phyloP scores from a whole-genome alignment of 371 early-diverging fungal genomes.

The Lichtheimia ramosa region DNA sequence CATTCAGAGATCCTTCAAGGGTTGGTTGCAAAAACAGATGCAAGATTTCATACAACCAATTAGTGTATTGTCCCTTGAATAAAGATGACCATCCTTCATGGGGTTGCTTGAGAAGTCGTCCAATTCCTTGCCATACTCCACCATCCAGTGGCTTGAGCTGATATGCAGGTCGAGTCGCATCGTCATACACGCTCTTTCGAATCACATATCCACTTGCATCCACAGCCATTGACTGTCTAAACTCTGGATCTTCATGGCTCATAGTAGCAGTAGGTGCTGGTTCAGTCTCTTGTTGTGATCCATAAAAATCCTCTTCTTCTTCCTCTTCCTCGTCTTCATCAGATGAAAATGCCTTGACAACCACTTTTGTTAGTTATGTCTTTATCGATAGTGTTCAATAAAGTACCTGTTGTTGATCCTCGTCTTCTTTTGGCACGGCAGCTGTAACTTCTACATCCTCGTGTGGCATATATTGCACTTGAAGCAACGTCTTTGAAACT shows the following conservation, averaged over 20 bases:
- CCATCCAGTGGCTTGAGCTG: constrained; percentile 60
- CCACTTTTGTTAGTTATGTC: neutral
- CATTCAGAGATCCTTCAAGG: constrained; percentile 74
- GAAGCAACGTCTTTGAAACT: constrained; percentile 74
- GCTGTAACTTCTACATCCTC: constrained; percentile 40
- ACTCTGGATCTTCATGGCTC: constrained; percentile 39
- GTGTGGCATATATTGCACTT: constrained; percentile 80
- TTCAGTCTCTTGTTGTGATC: constrained; percentile 11
- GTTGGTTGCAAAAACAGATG: constrained; percentile 79
- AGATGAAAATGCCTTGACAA: constrained; percentile 5
- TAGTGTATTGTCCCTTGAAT: constrained; percentile 74
- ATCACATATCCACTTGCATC: constrained; percentile 67
- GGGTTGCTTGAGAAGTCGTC: constrained; percentile 53
- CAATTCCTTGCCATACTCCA: constrained; percentile 62
- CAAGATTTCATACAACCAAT: constrained; percentile 74
- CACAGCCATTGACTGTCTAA: constrained; percentile 30
- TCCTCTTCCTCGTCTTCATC: constrained; percentile 36
- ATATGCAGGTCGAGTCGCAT: constrained; percentile 60
- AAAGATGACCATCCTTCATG: constrained; percentile 67
- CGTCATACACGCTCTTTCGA: constrained; percentile 60
- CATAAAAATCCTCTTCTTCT: constrained; percentile 36
- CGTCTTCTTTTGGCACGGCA: constrained; percentile 12
- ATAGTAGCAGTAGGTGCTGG: constrained; percentile 26
- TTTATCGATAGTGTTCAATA: neutral
- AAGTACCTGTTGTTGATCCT: constrained; percentile 8